phyloP scores from a whole-genome alignment of 331 rosid species.

The Dryas integrifolia region DNA sequence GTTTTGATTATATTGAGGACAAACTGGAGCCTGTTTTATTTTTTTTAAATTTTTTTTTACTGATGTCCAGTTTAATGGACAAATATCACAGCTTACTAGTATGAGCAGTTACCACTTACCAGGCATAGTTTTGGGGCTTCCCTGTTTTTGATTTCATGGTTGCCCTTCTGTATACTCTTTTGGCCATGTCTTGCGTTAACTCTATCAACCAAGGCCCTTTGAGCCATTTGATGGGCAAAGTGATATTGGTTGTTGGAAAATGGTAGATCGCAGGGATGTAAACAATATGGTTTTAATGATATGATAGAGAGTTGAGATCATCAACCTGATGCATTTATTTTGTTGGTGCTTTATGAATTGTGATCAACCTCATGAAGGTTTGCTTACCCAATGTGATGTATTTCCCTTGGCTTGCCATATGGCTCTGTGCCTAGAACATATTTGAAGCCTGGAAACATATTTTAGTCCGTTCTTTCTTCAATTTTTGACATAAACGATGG shows the following conservation, averaged over 20 bases:
- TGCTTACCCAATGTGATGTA: neutral
- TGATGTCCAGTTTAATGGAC: neutral
- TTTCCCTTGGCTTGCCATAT: neutral
- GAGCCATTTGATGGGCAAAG: slow-evolving; percentile 2
- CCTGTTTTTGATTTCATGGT: neutral
- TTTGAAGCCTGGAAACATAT: neutral
- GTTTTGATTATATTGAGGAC: neutral
- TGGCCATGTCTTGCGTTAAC: neutral
- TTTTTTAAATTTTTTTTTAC: neutral
- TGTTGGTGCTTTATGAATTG: neutral
- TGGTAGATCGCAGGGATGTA: neutral
- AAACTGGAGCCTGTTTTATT: neutral
- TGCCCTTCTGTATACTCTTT: neutral
- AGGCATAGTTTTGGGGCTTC: slow-evolving; percentile 10
- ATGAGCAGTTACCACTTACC: neutral
- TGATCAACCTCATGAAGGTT: neutral
- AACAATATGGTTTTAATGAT: neutral
- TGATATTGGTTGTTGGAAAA: neutral
- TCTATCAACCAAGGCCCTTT: neutral
- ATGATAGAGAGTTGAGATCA: neutral
- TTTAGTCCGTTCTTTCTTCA: too few species aligned
- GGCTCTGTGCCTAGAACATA: neutral
- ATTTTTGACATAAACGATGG: too few species aligned
- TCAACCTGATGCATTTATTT: neutral
- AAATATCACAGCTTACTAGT: neutral